Conservation (phyloP, 306 rosid species). For the Senna siamea region DNA sequence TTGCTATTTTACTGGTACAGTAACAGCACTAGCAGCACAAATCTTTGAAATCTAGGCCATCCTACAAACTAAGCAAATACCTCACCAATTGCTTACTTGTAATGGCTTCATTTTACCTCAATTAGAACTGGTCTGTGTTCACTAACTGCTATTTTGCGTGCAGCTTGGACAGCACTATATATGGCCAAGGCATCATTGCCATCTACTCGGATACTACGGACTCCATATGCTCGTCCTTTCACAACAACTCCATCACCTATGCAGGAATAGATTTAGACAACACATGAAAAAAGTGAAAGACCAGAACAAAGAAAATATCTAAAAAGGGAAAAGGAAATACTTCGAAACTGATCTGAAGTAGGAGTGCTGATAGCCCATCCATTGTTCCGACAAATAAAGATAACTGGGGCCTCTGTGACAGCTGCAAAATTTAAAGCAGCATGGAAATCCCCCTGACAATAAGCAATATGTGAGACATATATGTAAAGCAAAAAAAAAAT, state of each 20-base stretch:
- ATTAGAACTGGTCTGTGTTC: slow-evolving; percentile 80
- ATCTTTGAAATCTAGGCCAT: not conserved
- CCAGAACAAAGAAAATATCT: slow-evolving; percentile 16
- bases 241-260: slow-evolving; percentile 90
- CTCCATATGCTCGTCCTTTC: slow-evolving; percentile 81
- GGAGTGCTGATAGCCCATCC: slow-evolving; percentile 99
- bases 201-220: slow-evolving; percentile 88
- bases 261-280: slow-evolving; percentile 32
- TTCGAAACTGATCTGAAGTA: slow-evolving; percentile 87
- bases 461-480: slow-evolving; percentile 22
- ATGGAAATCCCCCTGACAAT: slow-evolving; percentile 89
- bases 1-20: not conserved
- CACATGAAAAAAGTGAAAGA: slow-evolving; percentile 25
- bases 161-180: slow-evolving; percentile 73
- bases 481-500: no score
- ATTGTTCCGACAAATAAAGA: slow-evolving; percentile 90
- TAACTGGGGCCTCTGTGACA: slow-evolving; percentile 81
- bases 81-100: not conserved
- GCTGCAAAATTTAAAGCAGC: slow-evolving; percentile 93
- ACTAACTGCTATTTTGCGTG: slow-evolving; percentile 77
- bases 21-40: not conserved
- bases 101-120: slow-evolving; percentile 55
- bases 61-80: not conserved
- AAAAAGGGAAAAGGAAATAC: slow-evolving; percentile 43
- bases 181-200: slow-evolving; percentile 91